These are phyloP conservation scores for Sequoiadendron giganteum DNA, from an alignment of 75 land plant genomes.

Conservation along the genomic window DNA sequence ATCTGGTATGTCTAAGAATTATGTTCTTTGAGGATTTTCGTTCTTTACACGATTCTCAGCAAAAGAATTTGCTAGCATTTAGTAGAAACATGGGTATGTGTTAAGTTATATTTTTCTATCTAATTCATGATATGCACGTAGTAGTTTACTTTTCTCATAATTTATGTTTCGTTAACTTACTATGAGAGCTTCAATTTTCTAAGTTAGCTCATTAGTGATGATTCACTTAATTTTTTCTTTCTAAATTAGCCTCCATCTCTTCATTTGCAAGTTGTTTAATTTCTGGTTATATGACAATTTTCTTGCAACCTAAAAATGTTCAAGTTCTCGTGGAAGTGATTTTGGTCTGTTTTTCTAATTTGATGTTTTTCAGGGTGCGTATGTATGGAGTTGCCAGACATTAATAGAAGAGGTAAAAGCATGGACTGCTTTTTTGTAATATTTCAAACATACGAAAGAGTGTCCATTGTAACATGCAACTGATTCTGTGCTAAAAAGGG, in stretches of 20 bases:
- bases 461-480: background rate
- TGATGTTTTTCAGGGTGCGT: constrained; percentile 50
- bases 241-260: background rate
- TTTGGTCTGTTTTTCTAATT: background rate
- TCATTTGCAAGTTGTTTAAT: background rate
- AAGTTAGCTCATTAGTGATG: background rate
- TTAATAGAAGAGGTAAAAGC: constrained; percentile 57
- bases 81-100: background rate
- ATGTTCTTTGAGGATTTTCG: background rate
- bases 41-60: too few species aligned
- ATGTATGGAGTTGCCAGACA: constrained; percentile 65
- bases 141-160: background rate
- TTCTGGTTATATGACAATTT: background rate
- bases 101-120: background rate
- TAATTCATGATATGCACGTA: background rate
- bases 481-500: background rate
- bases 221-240: background rate
- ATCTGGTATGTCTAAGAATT: background rate
- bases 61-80: background rate
- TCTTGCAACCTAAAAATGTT: background rate
- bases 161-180: too few species aligned
- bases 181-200: too few species aligned
- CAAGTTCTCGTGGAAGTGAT: background rate
- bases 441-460: background rate
- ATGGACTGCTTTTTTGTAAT: background rate